Conservation (phyloP, 768 basidiomycete genomes). For the Lactarius sp. region DNA sequence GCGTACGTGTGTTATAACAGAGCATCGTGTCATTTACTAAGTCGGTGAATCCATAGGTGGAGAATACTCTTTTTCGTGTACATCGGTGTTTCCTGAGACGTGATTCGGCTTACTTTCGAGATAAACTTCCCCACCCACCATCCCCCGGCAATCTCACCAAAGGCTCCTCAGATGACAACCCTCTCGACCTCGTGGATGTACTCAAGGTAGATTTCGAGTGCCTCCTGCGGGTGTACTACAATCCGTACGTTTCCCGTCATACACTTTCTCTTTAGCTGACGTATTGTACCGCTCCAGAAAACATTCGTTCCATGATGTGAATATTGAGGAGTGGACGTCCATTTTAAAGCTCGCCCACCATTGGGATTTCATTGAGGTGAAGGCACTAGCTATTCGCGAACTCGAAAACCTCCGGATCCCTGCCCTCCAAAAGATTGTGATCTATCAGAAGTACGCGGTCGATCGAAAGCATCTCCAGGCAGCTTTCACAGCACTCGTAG, state of each 20-base stretch:
- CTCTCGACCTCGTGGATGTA: conserved; percentile 29
- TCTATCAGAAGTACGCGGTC: conserved; percentile 51
- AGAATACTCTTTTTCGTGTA: conserved; percentile 13
- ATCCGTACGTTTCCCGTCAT: conserved; percentile 28
- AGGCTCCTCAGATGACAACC: conserved; percentile 30
- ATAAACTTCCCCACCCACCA: conserved; percentile 25
- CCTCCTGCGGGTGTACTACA: conserved; percentile 34
- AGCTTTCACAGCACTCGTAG: conserved; percentile 48
- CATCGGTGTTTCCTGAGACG: conserved; percentile 31
- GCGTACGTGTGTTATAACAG: conserved; percentile 25
- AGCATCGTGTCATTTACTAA: background rate
- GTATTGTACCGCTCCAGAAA: conserved; percentile 35
- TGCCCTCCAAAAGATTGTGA: conserved; percentile 47
- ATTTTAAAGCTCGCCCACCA: conserved; percentile 49
- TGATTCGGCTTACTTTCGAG: conserved; percentile 30
- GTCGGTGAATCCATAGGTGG: background rate
- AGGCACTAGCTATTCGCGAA: conserved; percentile 47
- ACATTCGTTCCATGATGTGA: conserved; percentile 53
- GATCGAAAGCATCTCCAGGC: conserved; percentile 46
- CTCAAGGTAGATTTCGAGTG: conserved; percentile 29
- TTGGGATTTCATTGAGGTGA: conserved; percentile 54
- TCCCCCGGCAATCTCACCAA: conserved; percentile 25
- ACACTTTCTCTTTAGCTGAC: background rate
- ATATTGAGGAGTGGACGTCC: conserved; percentile 46
- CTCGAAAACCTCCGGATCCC: conserved; percentile 41